Base-by-base conservation (phyloP, 2,329 filamentous ascomycete genomes). In the Lachnellula arida region DNA sequence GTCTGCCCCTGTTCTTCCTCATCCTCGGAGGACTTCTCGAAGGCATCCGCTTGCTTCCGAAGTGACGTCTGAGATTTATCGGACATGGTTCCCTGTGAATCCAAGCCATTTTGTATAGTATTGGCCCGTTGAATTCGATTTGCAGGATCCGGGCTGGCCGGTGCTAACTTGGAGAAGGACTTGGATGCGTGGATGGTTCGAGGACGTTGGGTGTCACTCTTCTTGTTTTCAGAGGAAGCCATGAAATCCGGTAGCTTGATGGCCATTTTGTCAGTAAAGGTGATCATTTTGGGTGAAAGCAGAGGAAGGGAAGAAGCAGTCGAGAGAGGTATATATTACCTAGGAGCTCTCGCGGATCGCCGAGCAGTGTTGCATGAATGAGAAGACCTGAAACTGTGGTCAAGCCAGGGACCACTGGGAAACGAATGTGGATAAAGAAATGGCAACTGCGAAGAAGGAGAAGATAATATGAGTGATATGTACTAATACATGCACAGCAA, bases 21-120 rank as follows among this genome's bases (percentile, higher is more conserved):
- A 48, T 71, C 71, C 25, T 72, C 69, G 28, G 66, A 63, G 51
- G 65, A 64, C 61, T 74, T 75, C 57, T 79, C 76, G 54, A 78
- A 69, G 52, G 46, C 55, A 56, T 68, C 66, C 14, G 59, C 46
- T 53, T 61, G 54, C 35, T 46, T 57, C 34, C 25, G 66, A 51
- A 49, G 67, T 59, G 52, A 64, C 44, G 32, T 57, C 49, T 53
- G 60, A 4, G 39, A 40, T 46, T 60, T 61, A 49, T 66, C 55
- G 35, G 59, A 46, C 47, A 59, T 62, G 6, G 43, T 39, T 19
- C 42, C 52, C 12, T 58, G 55, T 48, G 62, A 46, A 25, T 58
- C 55, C 44, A 62, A 52, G n/a, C 60, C 65, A 66, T 68, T 68
- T 53, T 66, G 65, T 8, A 69, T 61, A 15, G 70, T 70, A 48